phyloP scores from a whole-genome alignment of 768 basidiomycete species.

The Tricholoma hemisulphureum region DNA sequence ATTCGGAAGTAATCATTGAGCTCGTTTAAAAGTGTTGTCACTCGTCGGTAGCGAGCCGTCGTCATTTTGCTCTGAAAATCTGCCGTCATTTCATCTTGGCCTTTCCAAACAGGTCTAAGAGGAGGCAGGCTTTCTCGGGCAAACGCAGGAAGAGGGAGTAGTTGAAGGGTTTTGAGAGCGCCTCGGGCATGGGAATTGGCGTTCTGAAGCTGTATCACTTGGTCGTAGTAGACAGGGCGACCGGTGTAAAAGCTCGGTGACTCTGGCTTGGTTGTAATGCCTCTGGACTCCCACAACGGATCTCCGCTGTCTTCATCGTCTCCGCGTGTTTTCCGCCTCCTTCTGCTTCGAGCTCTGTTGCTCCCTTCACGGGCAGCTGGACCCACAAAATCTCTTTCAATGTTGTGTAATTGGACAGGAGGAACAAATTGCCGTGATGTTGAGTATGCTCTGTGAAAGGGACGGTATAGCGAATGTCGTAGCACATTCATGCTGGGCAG shows the following conservation, averaged over 20 bases:
- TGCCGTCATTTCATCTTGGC: constrained; percentile 53
- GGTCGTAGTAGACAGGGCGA: constrained; percentile 71
- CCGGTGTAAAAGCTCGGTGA: constrained; percentile 87
- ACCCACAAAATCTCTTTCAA: constrained; percentile 5
- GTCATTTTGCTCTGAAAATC: constrained; percentile 62
- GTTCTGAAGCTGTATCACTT: constrained; percentile 61
- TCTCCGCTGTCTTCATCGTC: constrained; percentile 12
- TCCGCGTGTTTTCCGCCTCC: constrained; percentile 13
- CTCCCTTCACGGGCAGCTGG: neutral
- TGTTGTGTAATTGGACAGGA: constrained; percentile 27
- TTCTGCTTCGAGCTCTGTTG: neutral
- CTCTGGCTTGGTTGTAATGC: constrained; percentile 40
- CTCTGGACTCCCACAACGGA: constrained; percentile 11
- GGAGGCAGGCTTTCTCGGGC: constrained; percentile 57
- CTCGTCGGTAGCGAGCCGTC: constrained; percentile 66
- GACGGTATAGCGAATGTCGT: constrained; percentile 22
- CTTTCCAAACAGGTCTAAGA: constrained; percentile 68
- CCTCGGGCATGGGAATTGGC: constrained; percentile 58
- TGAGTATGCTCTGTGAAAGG: constrained; percentile 21
- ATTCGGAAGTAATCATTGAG: constrained; percentile 63
- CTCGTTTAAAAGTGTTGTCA: constrained; percentile 61
- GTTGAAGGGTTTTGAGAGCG: constrained; percentile 60
- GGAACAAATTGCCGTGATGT: constrained; percentile 34
- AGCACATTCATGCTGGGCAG: constrained; percentile 28
- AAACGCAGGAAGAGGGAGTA: constrained; percentile 78